Evolutionary conservation across 805 yeast genomes (phyloP).

Genomic region (Spathaspora hagerdaliae): DNA sequence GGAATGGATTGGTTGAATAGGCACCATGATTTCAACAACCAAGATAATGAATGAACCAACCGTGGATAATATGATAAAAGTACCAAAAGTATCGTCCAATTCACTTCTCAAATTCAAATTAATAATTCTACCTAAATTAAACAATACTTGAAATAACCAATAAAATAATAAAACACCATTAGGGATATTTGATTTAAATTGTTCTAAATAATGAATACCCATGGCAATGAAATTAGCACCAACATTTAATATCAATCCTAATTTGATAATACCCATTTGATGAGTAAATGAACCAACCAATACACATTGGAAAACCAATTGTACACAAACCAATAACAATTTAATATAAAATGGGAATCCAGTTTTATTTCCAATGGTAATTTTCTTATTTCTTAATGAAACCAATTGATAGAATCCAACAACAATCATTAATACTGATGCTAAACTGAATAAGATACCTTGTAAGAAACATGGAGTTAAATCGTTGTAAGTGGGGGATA

Average conservation of each 20-base stretch:
- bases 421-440: conserved; percentile 40
- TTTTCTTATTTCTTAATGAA: conserved; percentile 24
- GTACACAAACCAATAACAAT: conserved; percentile 34
- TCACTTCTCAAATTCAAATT: conserved; percentile 37
- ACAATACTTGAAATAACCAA: conserved; percentile 61
- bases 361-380: conserved; percentile 23
- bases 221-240: conserved; percentile 49
- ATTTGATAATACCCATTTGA: conserved; percentile 18
- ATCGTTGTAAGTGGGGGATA: conserved; percentile 44
- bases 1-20: conserved; percentile 21
- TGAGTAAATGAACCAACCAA: conserved; percentile 10
- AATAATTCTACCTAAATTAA: conserved; percentile 43
- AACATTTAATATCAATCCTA: conserved; percentile 24
- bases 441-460: conserved; percentile 42
- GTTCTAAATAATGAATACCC: conserved; percentile 66
- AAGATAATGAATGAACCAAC: conserved; percentile 41
- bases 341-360: conserved; percentile 41
- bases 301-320: conserved; percentile 32
- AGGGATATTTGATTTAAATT: conserved; percentile 60
- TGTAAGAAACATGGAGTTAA: conserved; percentile 59
- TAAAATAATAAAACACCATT: conserved; percentile 65
- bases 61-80: conserved; percentile 26
- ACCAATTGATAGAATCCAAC: conserved; percentile 37
- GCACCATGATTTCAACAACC: conserved; percentile 40
- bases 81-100: conserved; percentile 14